Percentiles rank a stretch among this genome's conserved stretches.
Evolutionary conservation across 306 rosid genomes (phyloP).

Genomic region (Fragaria ananassa): DNA sequence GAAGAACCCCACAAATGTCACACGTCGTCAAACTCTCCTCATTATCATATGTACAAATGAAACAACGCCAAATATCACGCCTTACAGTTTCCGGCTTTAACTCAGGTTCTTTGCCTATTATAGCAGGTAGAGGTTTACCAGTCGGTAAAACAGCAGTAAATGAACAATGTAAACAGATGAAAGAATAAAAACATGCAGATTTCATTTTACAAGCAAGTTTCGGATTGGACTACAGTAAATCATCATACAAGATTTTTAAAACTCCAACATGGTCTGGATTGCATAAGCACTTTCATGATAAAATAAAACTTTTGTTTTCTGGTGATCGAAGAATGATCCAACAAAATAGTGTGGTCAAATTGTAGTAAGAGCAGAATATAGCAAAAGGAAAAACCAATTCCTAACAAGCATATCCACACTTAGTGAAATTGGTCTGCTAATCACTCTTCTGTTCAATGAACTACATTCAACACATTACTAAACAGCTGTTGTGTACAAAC

Average conservation of each 20-base stretch:
- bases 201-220: not conserved
- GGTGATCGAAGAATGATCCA: not conserved
- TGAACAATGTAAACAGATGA: not conserved
- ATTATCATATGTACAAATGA: constrained; percentile 88
- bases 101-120: constrained; percentile 43
- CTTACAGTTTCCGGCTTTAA: constrained; percentile 39
- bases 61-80: constrained; percentile 63
- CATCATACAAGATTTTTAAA: not conserved
- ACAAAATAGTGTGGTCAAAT: not conserved
- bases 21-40: constrained; percentile 65
- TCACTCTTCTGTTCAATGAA: not conserved
- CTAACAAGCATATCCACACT: constrained; percentile 1
- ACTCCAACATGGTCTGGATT: not conserved
- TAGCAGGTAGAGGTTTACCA: constrained; percentile 22
- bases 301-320: not conserved
- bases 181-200: not conserved
- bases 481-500: not conserved
- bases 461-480: not conserved
- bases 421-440: not conserved
- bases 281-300: not conserved
- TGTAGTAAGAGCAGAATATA: not conserved
- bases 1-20: constrained; percentile 91
- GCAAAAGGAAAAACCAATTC: not conserved
- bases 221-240: not conserved
- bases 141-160: not conserved